phyloP scores from a whole-genome alignment of 2,329 filamentous ascomycete species.

The Fusarium clavum region DNA sequence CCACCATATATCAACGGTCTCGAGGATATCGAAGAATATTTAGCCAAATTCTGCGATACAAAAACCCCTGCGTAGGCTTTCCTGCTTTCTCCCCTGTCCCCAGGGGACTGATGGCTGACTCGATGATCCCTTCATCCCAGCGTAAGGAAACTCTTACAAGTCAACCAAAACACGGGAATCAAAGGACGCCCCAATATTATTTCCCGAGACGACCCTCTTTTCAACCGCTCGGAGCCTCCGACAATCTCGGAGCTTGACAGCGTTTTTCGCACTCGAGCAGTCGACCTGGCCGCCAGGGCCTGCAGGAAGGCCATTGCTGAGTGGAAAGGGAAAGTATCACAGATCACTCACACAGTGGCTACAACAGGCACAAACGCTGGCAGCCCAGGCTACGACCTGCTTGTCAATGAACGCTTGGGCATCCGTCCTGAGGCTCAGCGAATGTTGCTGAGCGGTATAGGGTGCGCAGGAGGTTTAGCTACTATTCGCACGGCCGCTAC shows the following conservation, averaged over 20 bases:
- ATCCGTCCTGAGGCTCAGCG: slow-evolving; percentile 9
- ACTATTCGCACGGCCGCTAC: slow-evolving; percentile 7
- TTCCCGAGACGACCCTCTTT: slow-evolving; percentile 4
- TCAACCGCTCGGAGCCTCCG: slow-evolving; percentile 6
- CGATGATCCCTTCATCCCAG: neutral
- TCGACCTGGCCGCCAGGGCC: slow-evolving; percentile 4
- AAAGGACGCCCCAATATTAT: slow-evolving; percentile 6
- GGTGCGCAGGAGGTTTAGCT: slow-evolving; percentile 8
- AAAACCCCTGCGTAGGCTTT: slow-evolving; percentile 4
- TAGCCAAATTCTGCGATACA: slow-evolving; percentile 3
- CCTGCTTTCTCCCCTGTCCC: neutral
- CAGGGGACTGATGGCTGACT: slow-evolving; percentile 4
- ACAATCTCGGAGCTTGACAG: slow-evolving; percentile 10
- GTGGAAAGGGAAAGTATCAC: slow-evolving; percentile 3
- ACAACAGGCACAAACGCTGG: slow-evolving; percentile 9
- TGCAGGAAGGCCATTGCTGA: slow-evolving; percentile 11
- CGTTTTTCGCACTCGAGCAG: slow-evolving; percentile 7
- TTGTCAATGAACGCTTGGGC: slow-evolving; percentile 7
- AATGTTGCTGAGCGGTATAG: slow-evolving; percentile 9
- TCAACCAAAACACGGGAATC: slow-evolving; percentile 5
- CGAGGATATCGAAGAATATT: slow-evolving; percentile 2
- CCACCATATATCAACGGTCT: slow-evolving; percentile 4
- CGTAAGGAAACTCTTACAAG: slow-evolving; percentile 9
- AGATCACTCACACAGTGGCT: slow-evolving; percentile 8
- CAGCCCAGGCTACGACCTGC: slow-evolving; percentile 3